Evolutionary conservation across 345 rosid species (phyloP), one percentile per base, ranked within the genome.

Genomic region (Bruguiera sexangula): DNA sequence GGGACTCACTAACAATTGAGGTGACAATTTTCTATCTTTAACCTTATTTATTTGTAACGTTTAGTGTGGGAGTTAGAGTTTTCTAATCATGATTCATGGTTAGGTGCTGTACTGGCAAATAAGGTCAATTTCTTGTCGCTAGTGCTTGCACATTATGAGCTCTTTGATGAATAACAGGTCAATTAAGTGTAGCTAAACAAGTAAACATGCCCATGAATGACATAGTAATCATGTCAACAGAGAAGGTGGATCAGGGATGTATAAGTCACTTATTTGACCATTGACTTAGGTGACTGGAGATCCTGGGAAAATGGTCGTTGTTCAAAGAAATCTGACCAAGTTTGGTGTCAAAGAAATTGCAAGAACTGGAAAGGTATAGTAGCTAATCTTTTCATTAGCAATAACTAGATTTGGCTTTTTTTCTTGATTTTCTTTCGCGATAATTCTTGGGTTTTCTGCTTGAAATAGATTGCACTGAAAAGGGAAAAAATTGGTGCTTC

Each of bases 231-330:
- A 9, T 69, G 8, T 22, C 46, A 34, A 55, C 22, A n/a, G 3
- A 10, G 20, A 36, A 46, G 31, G 2, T 29, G 50, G 2, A 6
- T 56, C 29, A 21, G 15, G 30, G 29, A 24, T 21, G 16, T 10
- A 9, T 11, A 1, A 56, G 30, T 56, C 5, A 20, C 11, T 37
- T 18, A 22, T 65, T 31, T 34, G 15, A 11, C 18, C 4, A n/a
- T 27, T 56, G 31, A n/a, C 46, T 52, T 62, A 95, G 99, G 93
- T 92, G 62, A 95, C 97, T 65, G 99, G 99, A 73, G 99, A 92
- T 81, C 99, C 97, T 48, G 99, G 99, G 62, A 95, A 95, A 79
- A 87, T 95, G 85, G 90, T 69, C 73, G 99, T 96, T 67, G 96
- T 92, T 29, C 89, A 83, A 77, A 85, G 96, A 81, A 95, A 88